Percentiles rank a stretch among this genome's conserved stretches.
phyloP scores from a whole-genome alignment of 345 rosid species.

The Citropsis articulata region DNA sequence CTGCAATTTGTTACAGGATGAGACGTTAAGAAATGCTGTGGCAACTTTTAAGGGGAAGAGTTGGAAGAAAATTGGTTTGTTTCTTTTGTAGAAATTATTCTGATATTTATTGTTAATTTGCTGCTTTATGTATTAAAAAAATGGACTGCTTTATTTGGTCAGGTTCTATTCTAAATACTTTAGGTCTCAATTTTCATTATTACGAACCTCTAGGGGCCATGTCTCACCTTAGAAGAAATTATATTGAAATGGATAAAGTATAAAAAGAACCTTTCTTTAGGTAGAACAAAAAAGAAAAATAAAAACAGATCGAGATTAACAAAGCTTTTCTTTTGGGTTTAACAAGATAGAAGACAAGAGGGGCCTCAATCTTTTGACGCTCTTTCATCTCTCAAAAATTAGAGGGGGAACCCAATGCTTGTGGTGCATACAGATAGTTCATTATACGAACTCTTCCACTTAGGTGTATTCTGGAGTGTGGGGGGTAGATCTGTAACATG shows the following conservation, averaged over 20 bases:
- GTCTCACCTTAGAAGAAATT: background rate
- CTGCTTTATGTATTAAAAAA: background rate
- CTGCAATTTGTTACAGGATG: constrained; percentile 55
- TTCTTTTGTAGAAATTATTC: constrained; percentile 14
- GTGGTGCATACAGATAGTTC: background rate
- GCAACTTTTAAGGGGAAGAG: constrained; percentile 65
- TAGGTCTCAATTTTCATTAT: background rate
- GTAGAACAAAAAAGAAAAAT: background rate
- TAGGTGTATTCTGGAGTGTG: background rate
- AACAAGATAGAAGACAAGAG: background rate
- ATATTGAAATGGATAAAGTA: background rate
- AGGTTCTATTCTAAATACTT: background rate
- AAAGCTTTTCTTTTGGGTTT: background rate
- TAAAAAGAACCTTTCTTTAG: background rate
- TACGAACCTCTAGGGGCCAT: background rate
- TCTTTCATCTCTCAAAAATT: background rate
- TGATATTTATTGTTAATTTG: background rate
- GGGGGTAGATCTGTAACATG: background rate
- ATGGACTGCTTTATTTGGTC: background rate
- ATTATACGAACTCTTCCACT: background rate
- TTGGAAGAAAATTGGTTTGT: constrained; percentile 86
- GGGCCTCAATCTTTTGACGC: background rate
- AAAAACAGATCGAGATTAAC: background rate
- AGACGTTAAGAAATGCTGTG: constrained; percentile 80
- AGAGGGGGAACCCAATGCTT: background rate